Base-by-base conservation (phyloP, 306 rosid species). In the Begonia peltatifolia region DNA sequence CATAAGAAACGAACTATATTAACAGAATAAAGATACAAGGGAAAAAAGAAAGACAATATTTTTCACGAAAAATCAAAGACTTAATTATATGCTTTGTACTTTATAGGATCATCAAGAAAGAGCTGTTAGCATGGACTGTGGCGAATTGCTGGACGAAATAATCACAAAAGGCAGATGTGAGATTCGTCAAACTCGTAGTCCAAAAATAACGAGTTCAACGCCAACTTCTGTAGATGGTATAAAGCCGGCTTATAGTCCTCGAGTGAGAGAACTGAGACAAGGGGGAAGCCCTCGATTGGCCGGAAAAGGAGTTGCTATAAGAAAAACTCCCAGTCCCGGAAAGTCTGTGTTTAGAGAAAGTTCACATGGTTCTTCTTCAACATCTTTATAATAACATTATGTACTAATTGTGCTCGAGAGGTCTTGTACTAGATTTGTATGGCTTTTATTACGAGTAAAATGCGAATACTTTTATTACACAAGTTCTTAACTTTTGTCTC, bases 81-180 rank as follows among this genome's bases (percentile, higher is more conserved):
- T 30, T 30, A 30, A 30, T 30, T 30, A 25, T 6, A 30, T 30
- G 3, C 41, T 15, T 38, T 18, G 14, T 50, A 8, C 35, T 41
- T 22, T 44, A 49, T 86, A 79, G 86, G 88, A 68, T 71, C 68
- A 50, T 52, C 67, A 73, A 56, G 78, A 64, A 71, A 67, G 81
- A 70, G 42, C 52, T 43, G 36, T 57, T 11, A 81, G 68, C 58
- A 48, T 77, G 13, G 87, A 72, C 30, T 65, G 75, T n/a, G 83
- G 79, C 22, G 97, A 89, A 65, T 67, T 89, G 65, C 87, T 89
- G 52, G 97, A 89, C 52, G 97, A 89, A 58, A 71, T 89, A 16
- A 76, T 82, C 62, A 89, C 97, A 41, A 80, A 87, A 68, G 82
- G 97, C 75, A 88, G 97, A 9, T 95, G 95, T 11, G 97, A 89